Evolutionary conservation across 1,284 basidiomycete genomes (phyloP), one percentile per base, ranked within the genome.

Genomic region (Erythrobasidium hasegawianum): DNA sequence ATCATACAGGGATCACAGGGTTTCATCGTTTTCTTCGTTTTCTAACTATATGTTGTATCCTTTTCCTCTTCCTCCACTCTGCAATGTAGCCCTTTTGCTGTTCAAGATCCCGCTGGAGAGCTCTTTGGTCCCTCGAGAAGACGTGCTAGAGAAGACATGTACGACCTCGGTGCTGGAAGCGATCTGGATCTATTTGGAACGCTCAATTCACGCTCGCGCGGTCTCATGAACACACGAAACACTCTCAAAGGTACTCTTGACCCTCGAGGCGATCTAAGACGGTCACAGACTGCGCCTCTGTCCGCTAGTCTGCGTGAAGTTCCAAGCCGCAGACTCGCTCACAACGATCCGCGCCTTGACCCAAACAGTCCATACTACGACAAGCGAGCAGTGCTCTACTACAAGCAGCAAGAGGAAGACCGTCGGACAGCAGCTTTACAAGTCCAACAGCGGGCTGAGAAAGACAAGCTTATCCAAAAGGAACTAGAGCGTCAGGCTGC

Each of bases 341-440:
- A n/a, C 9, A 27, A 57, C 45, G 62, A 65, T 41, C 56, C 62
- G 1, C 55, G 62, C 22, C 29, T 65, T 16, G 47, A 65, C 38
- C 62, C 62, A 14, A 38, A 49, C 18, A 26, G 33, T 43, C 26
- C 26, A 13, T 50, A 29, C 11, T 65, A 58, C 24, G 55, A 65
- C 14, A 29, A 33, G 5, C 20, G 33, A 26, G 55, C 27, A 4
- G 26, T 16, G 4, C 18, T 16, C 18, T 53, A 53, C 26, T 29
- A 29, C 26, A 16, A 27, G 20, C 50, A 53, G 18, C 22, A 27
- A 53, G 50, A 53, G 50, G 22, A 53, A 16, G 20, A 53, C 4
- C 50, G 50, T n/a, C 50, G 26, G 7, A 2, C 9, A 4, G 50
- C 26, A 4, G 16, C 26, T 8, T 20, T 53, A n/a, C n/a, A n/a